Conservation (phyloP, 176 grass and related monocot genomes). For the Bothriochloa decipiens region DNA sequence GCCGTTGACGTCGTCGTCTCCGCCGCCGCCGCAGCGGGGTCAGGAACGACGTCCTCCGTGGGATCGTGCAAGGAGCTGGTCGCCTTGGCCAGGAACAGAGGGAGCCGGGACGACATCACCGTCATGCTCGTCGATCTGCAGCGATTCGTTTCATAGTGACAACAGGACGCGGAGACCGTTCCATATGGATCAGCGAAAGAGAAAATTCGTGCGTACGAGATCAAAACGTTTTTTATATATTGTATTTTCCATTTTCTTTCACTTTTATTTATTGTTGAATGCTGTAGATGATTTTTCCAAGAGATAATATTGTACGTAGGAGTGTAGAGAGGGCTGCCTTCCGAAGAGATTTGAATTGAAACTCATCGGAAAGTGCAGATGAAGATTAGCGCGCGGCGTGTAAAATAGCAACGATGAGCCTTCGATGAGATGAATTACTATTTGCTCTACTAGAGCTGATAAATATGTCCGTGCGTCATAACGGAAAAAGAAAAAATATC, state of each 20-base stretch:
- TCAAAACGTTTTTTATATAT: not conserved
- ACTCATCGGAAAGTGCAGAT: conserved; percentile 32
- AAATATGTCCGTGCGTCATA: no score
- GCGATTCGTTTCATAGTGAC: conserved; percentile 21
- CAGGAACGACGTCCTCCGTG: not conserved
- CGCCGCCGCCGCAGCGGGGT: not conserved
- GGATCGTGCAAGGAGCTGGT: conserved; percentile 65
- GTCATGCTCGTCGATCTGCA: conserved; percentile 72
- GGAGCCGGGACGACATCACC: conserved; percentile 79
- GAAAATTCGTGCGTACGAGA: not conserved
- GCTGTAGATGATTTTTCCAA: not conserved
- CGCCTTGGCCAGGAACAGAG: conserved; percentile 52
- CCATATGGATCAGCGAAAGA: not conserved
- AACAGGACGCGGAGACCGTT: not conserved
- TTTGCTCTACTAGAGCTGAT: not conserved
- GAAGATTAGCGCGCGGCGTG: not conserved
- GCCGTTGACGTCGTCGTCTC: conserved; percentile 50
- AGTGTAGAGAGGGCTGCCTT: conserved; percentile 28
- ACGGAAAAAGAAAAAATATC: no score
- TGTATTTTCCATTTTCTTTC: not conserved
- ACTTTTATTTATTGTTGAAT: not conserved
- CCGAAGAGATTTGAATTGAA: conserved; percentile 3
- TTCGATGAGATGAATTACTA: not conserved
- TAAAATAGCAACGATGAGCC: not conserved
- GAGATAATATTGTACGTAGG: not conserved